Conservation (phyloP, 768 basidiomycete species). For the Termitomyces titanicus region DNA sequence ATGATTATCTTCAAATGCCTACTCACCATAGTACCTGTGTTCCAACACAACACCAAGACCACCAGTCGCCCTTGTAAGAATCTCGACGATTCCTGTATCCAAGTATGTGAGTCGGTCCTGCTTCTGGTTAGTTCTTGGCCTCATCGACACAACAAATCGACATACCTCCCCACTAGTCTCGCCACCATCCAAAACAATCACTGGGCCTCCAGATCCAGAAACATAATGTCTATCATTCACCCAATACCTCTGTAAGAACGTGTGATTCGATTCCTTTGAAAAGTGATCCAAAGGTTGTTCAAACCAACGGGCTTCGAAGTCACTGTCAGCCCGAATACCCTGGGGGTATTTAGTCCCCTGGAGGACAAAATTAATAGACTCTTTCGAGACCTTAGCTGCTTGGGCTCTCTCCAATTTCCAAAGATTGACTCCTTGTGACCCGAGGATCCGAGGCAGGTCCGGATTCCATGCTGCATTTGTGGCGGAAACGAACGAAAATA, state of each 20-base stretch:
- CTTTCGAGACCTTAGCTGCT: constrained; percentile 13
- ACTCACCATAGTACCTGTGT: constrained; percentile 82
- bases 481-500: constrained; percentile 1
- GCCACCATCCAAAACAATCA: constrained; percentile 89
- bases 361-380: constrained; percentile 12
- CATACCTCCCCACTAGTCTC: constrained; percentile 83
- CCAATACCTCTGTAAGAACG: constrained; percentile 92
- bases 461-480: constrained; percentile 8
- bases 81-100: constrained; percentile 83
- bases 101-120: constrained; percentile 54
- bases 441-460: constrained; percentile 26
- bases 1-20: constrained; percentile 5
- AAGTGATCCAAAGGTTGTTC: constrained; percentile 87
- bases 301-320: constrained; percentile 68
- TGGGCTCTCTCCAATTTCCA: constrained; percentile 46
- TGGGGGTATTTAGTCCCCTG: constrained; percentile 13
- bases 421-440: constrained; percentile 62
- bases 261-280: constrained; percentile 45
- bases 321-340: constrained; percentile 14
- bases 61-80: constrained; percentile 78
- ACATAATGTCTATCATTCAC: constrained; percentile 79
- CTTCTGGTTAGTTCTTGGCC: not conserved
- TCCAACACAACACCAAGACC: constrained; percentile 91
- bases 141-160: not conserved
- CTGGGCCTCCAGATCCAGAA: constrained; percentile 68